These are phyloP conservation scores for Venturia nashicola DNA, from an alignment of 2,329 filamentous ascomycete genomes.

Conservation along the genomic window DNA sequence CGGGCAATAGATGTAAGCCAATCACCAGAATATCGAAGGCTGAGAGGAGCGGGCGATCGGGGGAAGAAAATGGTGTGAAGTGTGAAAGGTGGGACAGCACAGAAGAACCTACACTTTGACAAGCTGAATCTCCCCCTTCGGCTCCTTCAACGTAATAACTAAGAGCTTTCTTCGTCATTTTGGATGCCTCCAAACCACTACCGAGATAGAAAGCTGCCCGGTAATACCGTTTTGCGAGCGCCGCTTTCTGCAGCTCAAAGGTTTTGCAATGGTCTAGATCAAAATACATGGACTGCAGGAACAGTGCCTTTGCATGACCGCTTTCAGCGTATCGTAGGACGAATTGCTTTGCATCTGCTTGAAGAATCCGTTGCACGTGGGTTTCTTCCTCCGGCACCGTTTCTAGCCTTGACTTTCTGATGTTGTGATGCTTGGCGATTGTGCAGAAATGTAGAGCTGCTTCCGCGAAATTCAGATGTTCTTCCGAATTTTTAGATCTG, in stretches of 20 bases:
- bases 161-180: neutral
- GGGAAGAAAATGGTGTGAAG: neutral
- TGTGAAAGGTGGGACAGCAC: neutral
- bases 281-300: neutral
- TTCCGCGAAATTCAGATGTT: too few species aligned
- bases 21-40: too few species aligned
- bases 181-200: neutral
- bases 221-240: neutral
- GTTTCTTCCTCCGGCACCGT: neutral
- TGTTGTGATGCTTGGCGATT: neutral
- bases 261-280: neutral
- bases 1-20: too few species aligned
- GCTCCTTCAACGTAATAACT: conserved; percentile 2
- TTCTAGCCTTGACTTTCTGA: neutral
- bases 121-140: neutral
- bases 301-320: neutral
- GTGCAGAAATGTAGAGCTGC: conserved; percentile 1
- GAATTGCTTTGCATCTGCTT: neutral
- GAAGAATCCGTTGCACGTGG: neutral
- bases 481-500: too few species aligned
- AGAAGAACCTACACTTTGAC: neutral
- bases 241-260: neutral
- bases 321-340: neutral
- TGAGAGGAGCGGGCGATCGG: neutral
- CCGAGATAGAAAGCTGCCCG: conserved; percentile 4